Conservation (phyloP, 2,329 filamentous ascomycete species). For the Colletotrichum tabaci region DNA sequence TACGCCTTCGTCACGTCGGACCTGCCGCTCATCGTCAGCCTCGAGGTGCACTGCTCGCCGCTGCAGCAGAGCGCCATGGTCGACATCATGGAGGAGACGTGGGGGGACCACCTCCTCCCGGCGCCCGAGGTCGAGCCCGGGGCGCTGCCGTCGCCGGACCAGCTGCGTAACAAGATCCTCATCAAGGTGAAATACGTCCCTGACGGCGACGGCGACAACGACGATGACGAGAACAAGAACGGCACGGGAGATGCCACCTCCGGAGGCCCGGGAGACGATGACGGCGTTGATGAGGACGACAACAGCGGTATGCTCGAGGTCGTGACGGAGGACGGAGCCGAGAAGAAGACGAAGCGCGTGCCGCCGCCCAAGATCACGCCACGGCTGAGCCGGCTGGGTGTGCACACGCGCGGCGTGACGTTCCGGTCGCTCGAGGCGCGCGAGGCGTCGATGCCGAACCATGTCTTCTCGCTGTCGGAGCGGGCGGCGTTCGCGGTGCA, state of each 20-base stretch:
- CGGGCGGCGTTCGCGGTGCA: conserved; percentile 74
- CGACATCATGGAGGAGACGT: conserved; percentile 88
- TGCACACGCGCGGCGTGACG: conserved; percentile 87
- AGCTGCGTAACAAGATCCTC: conserved; percentile 83
- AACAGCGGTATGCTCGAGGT: neutral
- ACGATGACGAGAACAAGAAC: conserved; percentile 44
- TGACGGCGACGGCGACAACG: conserved; percentile 48
- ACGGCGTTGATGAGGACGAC: no score
- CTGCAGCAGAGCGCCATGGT: conserved; percentile 93
- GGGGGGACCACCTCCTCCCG: conserved; percentile 79
- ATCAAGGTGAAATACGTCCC: conserved; percentile 83
- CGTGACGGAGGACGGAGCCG: conserved; percentile 56
- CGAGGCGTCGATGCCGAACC: conserved; percentile 74
- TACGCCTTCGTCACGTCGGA: conserved; percentile 83
- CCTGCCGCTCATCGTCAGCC: conserved; percentile 89
- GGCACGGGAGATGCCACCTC: conserved; percentile 49
- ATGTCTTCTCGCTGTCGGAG: conserved; percentile 79
- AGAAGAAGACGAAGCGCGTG: conserved; percentile 44
- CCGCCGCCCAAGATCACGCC: conserved; percentile 79
- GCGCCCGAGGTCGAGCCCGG: conserved; percentile 62
- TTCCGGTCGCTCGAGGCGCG: conserved; percentile 85
- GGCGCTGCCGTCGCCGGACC: conserved; percentile 76
- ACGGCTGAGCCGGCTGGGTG: conserved; percentile 80
- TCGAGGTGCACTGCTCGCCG: conserved; percentile 88
- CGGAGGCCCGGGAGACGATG: conserved; percentile 53